phyloP scores from a whole-genome alignment of 495 filamentous ascomycete genomes.

The Annulohypoxylon bovei region DNA sequence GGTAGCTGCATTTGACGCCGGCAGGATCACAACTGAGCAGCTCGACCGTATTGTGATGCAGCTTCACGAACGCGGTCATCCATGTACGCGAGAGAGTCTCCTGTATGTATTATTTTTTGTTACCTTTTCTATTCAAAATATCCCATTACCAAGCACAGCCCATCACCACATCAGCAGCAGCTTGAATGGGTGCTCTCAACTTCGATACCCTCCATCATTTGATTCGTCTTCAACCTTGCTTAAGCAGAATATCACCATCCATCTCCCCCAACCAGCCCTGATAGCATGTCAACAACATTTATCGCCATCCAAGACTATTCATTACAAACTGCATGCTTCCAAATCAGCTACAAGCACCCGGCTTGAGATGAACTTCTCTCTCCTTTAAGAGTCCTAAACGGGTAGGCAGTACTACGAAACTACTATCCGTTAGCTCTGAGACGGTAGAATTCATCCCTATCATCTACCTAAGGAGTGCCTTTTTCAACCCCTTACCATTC shows the following conservation, averaged over 20 bases:
- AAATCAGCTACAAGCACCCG: no score
- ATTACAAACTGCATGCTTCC: no score
- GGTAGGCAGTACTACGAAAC: no score
- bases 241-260: background rate
- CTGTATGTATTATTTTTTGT: conserved; percentile 14
- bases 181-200: background rate
- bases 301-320: no score
- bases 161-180: background rate
- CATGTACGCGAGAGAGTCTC: background rate
- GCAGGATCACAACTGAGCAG: background rate
- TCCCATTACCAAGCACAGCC: background rate
- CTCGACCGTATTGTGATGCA: background rate
- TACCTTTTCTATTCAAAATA: background rate
- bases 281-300: background rate
- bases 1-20: background rate
- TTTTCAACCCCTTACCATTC: no score
- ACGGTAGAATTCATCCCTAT: no score
- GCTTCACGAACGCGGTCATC: background rate
- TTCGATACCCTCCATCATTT: no score
- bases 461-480: no score
- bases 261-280: background rate
- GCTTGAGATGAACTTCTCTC: no score
- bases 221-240: no score
- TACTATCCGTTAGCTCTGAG: no score
- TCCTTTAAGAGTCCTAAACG: no score